Evolutionary conservation across 164 flowering plant genomes (phyloP), one percentile per base, ranked within the genome.

Genomic region (Vitis cinerea): DNA sequence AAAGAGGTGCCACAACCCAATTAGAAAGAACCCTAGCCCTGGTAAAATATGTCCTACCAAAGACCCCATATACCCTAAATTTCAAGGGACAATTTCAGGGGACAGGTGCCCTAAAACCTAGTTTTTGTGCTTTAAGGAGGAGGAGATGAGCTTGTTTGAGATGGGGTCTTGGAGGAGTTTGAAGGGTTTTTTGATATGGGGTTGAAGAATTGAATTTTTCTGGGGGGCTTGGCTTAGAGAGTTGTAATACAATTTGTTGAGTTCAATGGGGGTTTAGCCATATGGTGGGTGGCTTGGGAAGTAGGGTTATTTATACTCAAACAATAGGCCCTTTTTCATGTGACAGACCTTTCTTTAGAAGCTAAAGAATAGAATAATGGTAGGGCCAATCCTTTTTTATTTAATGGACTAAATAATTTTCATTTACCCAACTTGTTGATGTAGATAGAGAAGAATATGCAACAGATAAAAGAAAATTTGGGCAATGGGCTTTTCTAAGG

Each of bases 1-100:
- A 29, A 84, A 71, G 49, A 89, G 80, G 61, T 86, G 91, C 94
- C 94, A 89, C 30, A 87, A 47, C 2, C 90, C 91, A 49, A 89
- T 77, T 13, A 79, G 9, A 30, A 86, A 68, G 78, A 89, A 87
- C 52, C 85, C 88, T 50, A 87, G 74, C 1, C 94, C 91, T 2
- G 90, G 91, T 17, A 79, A 81, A 0, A 89, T 91, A 75, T 89
- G 94, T 0, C 93, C 93, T 8, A 85, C 48, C 60, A 85, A 71
- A 58, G 79, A 72, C 17, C 93, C 90, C 93, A 88, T 88, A 6
- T 65, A 1, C 16, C 59, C 8, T 16, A 58, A 16, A 37, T 37
- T 37, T 37, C 44, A 37, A 37, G 44, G 44, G 44, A 19, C 23
- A 16, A 37, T 37, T 37, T 37, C 44, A 37, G 2, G 44, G 44